Evolutionary conservation across 768 basidiomycete species (phyloP), one percentile per base, ranked within the genome.

Genomic region (Galerina sulciceps): DNA sequence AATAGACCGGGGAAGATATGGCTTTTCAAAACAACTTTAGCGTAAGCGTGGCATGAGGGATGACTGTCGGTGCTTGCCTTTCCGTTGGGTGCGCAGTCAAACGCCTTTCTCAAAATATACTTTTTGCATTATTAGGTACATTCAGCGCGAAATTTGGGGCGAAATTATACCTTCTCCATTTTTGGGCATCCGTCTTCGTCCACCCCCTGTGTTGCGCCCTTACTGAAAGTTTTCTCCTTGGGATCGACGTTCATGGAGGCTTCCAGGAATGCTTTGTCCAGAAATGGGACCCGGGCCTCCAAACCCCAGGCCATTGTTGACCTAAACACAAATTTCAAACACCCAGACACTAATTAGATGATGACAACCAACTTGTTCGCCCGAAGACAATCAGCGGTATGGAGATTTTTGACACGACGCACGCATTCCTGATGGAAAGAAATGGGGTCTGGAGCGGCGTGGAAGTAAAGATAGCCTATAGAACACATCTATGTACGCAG

Each of bases 281-380:
- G 86, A 87, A 99, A 99, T 11, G 97, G 97, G 5, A 99, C 97
- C 47, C 97, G 93, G 2, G 95, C 95, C 73, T 99, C 97, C 46
- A 99, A 86, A 61, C 97, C 97, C 96, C 96, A 99, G 1, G 97
- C 97, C 97, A 99, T 99, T 8, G 97, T 99, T 23, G 96, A 97
- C 70, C 92, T 92, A 23, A 5, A 43, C 51, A 57, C 35, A 35
- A 3, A 35, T 34, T 14, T 53, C 35, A 46, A 35, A 37, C 37
- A 44, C 47, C 50, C 5, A 26, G 60, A 10, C 15, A 40, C n/a
- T 31, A 58, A 46, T 34, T 49, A 31, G 22, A 43, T 22, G 10
- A 18, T 42, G n/a, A 34, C 18, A 8, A 70, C 83, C 63, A 59
- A 92, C 93, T 99, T 99, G 85, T 99, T 99, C 58, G 97, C 97